phyloP scores from a whole-genome alignment of 805 yeast species.

The Starmerella potacharoeniae region DNA sequence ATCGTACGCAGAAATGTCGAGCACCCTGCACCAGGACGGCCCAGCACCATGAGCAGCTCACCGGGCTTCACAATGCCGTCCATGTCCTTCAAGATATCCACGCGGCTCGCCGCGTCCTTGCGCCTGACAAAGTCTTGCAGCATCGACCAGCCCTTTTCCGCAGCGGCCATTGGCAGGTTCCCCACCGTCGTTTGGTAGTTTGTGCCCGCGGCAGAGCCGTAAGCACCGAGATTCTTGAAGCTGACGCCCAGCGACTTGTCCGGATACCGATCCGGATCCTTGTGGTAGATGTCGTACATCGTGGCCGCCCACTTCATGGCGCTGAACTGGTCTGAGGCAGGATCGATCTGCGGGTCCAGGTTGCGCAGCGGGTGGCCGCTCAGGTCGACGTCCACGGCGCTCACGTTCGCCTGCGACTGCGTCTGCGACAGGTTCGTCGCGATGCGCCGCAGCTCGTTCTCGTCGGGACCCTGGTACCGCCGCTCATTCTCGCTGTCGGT shows the following conservation, averaged over 20 bases:
- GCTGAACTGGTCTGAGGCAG: slow-evolving; percentile 43
- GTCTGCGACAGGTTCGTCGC: slow-evolving; percentile 8
- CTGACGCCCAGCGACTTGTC: slow-evolving; percentile 49
- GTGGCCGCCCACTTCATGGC: slow-evolving; percentile 56
- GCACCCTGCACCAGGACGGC: slow-evolving; percentile 75
- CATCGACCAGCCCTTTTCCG: slow-evolving; percentile 22
- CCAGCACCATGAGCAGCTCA: slow-evolving; percentile 57
- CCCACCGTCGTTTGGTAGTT: slow-evolving; percentile 56
- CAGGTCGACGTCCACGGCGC: neutral
- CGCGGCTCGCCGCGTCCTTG: neutral
- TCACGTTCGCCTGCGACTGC: neutral
- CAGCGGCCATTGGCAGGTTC: slow-evolving; percentile 30
- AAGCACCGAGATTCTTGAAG: slow-evolving; percentile 49
- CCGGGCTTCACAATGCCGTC: slow-evolving; percentile 45
- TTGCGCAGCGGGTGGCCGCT: neutral
- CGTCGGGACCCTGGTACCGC: slow-evolving; percentile 13
- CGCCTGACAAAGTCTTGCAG: neutral
- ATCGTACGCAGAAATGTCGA: slow-evolving; percentile 56
- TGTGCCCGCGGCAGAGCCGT: slow-evolving; percentile 48
- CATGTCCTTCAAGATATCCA: slow-evolving; percentile 23
- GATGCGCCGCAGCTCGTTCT: slow-evolving; percentile 3
- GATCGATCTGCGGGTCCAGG: slow-evolving; percentile 45
- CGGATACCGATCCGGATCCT: slow-evolving; percentile 52
- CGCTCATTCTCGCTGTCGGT: neutral
- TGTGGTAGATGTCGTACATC: slow-evolving; percentile 39